Evolutionary conservation across 2,329 filamentous ascomycete species (phyloP).

Genomic region (Diaporthe citri): DNA sequence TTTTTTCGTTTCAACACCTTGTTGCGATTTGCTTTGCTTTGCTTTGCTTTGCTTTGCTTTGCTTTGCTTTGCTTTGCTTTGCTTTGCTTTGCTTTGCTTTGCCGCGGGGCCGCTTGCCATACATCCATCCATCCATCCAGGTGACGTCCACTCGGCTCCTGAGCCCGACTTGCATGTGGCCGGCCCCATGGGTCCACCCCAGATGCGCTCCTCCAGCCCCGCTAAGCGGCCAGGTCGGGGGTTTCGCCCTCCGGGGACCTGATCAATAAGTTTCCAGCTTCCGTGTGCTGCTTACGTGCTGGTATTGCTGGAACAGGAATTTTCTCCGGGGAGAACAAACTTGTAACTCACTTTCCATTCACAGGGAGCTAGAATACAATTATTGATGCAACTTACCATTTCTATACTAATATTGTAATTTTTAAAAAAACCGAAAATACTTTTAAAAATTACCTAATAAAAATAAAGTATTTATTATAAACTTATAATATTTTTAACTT

Average conservation of each 20-base stretch:
- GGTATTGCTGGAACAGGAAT: conserved; percentile 11
- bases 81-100: neutral
- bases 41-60: neutral
- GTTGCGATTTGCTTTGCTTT: neutral
- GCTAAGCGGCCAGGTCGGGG: conserved; percentile 6
- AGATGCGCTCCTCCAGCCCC: neutral
- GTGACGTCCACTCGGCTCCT: conserved; percentile 24
- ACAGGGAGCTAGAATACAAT: neutral
- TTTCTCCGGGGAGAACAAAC: neutral
- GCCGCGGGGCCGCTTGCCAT: neutral
- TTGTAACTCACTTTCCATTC: neutral
- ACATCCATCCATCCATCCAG: neutral
- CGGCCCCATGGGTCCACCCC: neutral
- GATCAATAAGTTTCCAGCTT: conserved; percentile 14
- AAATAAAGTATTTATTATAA: too few species aligned
- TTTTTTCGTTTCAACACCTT: conserved; percentile 13
- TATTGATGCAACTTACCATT: too few species aligned
- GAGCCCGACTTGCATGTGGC: conserved; percentile 19
- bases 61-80: conserved; percentile 1
- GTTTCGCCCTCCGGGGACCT: conserved; percentile 9
- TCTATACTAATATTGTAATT: neutral
- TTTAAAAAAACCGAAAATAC: too few species aligned
- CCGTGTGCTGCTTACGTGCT: conserved; percentile 13
- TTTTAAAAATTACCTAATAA: neutral
- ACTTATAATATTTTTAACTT: neutral